A percentile compares a stretch with the other conserved stretches of the same genome.
phyloP scores from a whole-genome alignment of 75 land plant genomes.

The Pinus tabuliformis region DNA sequence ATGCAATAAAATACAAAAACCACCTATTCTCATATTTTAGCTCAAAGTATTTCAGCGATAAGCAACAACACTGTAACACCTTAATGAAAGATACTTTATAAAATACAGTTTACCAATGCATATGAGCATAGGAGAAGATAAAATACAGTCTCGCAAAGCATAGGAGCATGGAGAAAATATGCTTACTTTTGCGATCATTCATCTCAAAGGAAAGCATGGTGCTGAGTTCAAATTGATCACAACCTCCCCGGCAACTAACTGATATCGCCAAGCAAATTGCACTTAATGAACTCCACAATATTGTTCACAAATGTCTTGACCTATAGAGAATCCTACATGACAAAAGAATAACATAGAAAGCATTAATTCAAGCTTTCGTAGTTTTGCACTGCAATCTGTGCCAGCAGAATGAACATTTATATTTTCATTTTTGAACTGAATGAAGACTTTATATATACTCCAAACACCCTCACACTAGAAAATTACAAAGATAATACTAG shows the following conservation, averaged over 20 bases:
- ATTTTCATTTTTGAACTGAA: background rate
- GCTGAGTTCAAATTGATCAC: background rate
- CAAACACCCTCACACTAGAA: background rate
- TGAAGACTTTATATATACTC: background rate
- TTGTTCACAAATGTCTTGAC: background rate
- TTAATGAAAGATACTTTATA: background rate
- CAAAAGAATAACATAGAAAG: background rate
- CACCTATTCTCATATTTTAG: background rate
- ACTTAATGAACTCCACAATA: background rate
- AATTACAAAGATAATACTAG: background rate
- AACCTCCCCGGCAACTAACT: background rate
- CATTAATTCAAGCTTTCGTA: background rate
- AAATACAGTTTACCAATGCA: too few relatives aligned
- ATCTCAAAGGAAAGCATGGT: conserved; percentile 62
- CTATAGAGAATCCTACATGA: background rate
- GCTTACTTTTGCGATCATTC: conserved; percentile 63
- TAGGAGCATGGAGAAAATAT: too few relatives aligned
- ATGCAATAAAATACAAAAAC: background rate
- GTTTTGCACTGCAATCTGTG: background rate
- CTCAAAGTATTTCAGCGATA: background rate
- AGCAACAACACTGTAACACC: background rate
- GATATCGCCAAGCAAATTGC: background rate
- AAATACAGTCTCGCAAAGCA: too few relatives aligned
- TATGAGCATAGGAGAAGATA: too few relatives aligned
- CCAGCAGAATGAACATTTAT: background rate